Evolutionary conservation across 2,329 filamentous ascomycete genomes (phyloP), one percentile per base, ranked within the genome.

Genomic region (Hypoxylon sp.): DNA sequence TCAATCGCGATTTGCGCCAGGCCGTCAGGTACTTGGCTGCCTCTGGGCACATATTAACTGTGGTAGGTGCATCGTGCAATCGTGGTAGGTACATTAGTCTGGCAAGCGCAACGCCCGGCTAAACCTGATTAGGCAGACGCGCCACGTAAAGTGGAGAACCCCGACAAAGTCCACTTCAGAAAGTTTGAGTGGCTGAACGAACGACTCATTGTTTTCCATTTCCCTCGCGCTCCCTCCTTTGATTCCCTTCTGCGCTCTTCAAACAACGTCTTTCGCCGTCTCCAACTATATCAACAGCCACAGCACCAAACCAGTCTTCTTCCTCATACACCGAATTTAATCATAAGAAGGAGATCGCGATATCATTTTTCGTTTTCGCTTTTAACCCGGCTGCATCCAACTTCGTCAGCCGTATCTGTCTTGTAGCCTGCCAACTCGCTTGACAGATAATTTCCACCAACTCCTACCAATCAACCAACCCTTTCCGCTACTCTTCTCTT

Each of bases 301-400:
- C 46, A 57, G 29, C 56, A 50, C 55, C 5, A 19, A 27, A 10
- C 24, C 35, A 37, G 54, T 17, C 57, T 42, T 56, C 60, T 65
- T 68, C 69, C 67, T 67, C 66, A 39, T 58, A 60, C 44, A 44
- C 68, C 64, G 48, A 56, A 68, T 70, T 67, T 69, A 46, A 62
- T 55, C 31, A 68, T 46, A 66, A 56, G 55, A 60, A 69, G 35
- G 66, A 57, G 54, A 68, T 68, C 58, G 51, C 46, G 42, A 52
- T 58, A 53, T 56, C 35, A 35, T 55, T 58, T 65, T 47, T 65
- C 61, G 59, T 64, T 55, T 67, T 71, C 39, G 67, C 66, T 72
- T 71, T 71, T 65, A 63, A 56, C 17, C 61, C 72, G 77, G 72
- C 72, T 75, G 75, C 77, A 79, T 71, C 77, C 76, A 78, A 77